phyloP scores from a whole-genome alignment of 768 basidiomycete genomes.

The Crassisporium funariophilum region DNA sequence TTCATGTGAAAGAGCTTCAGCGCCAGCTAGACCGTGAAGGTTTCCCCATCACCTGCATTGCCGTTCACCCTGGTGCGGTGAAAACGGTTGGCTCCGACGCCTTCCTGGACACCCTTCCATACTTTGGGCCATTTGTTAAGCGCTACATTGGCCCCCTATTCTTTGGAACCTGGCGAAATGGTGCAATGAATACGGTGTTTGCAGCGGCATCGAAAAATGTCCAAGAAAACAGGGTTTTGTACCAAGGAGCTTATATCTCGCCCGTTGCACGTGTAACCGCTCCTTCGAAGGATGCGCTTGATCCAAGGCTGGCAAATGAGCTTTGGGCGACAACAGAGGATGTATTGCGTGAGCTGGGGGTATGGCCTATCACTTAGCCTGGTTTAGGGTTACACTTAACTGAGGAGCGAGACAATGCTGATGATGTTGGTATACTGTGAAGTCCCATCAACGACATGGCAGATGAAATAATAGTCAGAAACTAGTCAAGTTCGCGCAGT shows the following conservation, averaged over 20 bases:
- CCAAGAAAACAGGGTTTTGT: conserved; percentile 29
- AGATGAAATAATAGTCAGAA: no score
- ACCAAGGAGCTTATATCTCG: conserved; percentile 38
- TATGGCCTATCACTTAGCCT: no score
- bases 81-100: conserved; percentile 25
- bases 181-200: conserved; percentile 38
- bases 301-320: conserved; percentile 37
- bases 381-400: no score
- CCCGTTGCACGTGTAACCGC: conserved; percentile 33
- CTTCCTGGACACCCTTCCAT: conserved; percentile 10
- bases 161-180: conserved; percentile 24
- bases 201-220: conserved; percentile 42
- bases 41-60: conserved; percentile 38
- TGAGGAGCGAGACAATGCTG: no score
- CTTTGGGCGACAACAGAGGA: conserved; percentile 40
- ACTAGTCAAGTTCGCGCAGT: no score
- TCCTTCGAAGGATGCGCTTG: conserved; percentile 28
- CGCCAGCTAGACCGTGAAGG: conserved; percentile 39
- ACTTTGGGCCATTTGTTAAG: conserved; percentile 10
- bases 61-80: conserved; percentile 45
- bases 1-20: conserved; percentile 55
- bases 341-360: conserved; percentile 28
- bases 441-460: no score
- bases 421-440: no score
- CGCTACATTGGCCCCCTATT: conserved; percentile 15